Base-by-base conservation (phyloP, 371 early-diverging fungal species). In the Batrachochytrium dendrobatidis region DNA sequence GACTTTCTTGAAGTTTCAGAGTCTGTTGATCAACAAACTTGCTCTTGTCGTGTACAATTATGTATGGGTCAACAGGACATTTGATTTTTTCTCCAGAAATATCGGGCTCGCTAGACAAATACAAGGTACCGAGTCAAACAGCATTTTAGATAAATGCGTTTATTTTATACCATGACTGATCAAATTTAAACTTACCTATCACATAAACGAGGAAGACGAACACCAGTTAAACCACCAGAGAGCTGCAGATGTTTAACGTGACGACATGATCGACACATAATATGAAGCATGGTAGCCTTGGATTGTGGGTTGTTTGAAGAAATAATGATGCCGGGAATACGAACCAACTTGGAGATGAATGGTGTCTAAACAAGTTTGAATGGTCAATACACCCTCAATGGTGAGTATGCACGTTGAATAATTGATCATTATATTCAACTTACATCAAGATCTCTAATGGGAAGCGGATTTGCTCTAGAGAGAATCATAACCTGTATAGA, bases 1-100 rank as follows among this genome's bases (percentile, higher is more conserved):
- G 95, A 20, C 87, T 79, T 73, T 99, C 99, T 72, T 99, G 99
- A 32, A 99, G 82, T 74, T 99, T 99, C 59, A 99, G 80, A 10
- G 85, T 85, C 74, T 99, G 99, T 55, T 90, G 89, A 76, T 99
- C 99, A n/a, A 95, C 87, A 72, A 95, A 97, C 57, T 75, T 79
- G 70, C 91, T 91, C 72, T 94, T 95, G 75, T 99, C 99, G 59
- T 95, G 94, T 39, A 94, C 81, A 59, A 98, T 87, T 10, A 91
- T 80, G 70, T 85, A 99, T 17, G 99, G 97, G 67, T 99, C 99
- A 61, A 96, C 53, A 5, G 91, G 89, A 65, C 98, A 98, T 57
- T 73, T 72, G 33, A 60, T 78, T 61, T 26, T 57, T 53, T 66
- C 50, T 0, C 64, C 55, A 18, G 34, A 55, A 1, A 20, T n/a